Evolutionary conservation across 2,329 filamentous ascomycete species (phyloP).

Genomic region (Fusarium nisikadoi): DNA sequence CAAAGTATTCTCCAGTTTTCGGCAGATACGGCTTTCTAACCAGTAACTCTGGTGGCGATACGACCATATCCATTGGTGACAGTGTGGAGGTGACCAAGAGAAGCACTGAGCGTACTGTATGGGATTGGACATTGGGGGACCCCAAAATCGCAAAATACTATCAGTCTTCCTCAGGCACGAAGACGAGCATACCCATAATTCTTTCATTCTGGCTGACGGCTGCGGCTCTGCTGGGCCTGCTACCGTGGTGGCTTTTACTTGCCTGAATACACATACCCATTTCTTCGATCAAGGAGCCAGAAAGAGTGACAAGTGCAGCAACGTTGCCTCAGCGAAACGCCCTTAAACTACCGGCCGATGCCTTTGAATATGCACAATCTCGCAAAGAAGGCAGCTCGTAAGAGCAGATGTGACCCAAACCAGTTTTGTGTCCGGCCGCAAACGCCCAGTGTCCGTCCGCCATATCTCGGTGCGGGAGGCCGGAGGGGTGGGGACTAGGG

Average conservation of each 20-base stretch:
- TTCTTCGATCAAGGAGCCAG: not conserved
- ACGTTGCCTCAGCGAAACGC: slow-evolving; percentile 6
- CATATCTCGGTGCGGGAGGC: slow-evolving; percentile 26
- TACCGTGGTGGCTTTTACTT: slow-evolving; percentile 32
- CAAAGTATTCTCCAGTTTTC: slow-evolving; percentile 76
- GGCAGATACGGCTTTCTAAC: slow-evolving; percentile 75
- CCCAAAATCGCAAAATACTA: slow-evolving; percentile 44
- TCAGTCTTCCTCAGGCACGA: slow-evolving; percentile 8
- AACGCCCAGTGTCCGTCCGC: slow-evolving; percentile 27
- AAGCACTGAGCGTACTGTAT: slow-evolving; percentile 63
- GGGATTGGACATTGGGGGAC: slow-evolving; percentile 58
- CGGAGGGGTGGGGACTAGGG: slow-evolving; percentile 21
- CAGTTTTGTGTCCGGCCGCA: slow-evolving; percentile 13
- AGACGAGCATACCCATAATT: slow-evolving; percentile 13
- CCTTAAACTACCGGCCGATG: not conserved
- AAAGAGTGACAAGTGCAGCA: slow-evolving; percentile 5
- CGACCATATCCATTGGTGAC: slow-evolving; percentile 54
- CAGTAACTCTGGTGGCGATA: slow-evolving; percentile 37
- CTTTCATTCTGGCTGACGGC: slow-evolving; percentile 29
- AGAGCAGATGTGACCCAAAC: slow-evolving; percentile 12
- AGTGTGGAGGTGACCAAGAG: slow-evolving; percentile 62
- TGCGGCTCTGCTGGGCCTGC: slow-evolving; percentile 27
- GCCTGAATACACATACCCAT: slow-evolving; percentile 17
- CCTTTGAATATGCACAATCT: not conserved
- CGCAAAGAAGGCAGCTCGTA: not conserved